phyloP scores from a whole-genome alignment of 2,329 filamentous ascomycete species.

The Diaporthe destruens region DNA sequence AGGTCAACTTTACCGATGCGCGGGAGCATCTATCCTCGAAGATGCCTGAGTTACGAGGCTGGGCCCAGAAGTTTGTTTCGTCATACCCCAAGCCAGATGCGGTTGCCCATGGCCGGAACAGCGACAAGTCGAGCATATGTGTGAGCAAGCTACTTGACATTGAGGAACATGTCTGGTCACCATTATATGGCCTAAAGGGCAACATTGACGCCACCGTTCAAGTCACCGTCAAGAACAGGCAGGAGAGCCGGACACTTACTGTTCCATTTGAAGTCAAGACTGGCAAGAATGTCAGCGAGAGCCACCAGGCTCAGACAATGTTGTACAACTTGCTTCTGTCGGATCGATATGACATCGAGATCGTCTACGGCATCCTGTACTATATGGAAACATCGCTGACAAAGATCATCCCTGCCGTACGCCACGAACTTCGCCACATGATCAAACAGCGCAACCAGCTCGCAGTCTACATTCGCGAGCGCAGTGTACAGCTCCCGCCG shows the following conservation, averaged over 20 bases:
- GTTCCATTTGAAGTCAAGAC: conserved; percentile 98
- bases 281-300: conserved; percentile 83
- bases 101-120: conserved; percentile 82
- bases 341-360: conserved; percentile 93
- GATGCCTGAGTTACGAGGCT: conserved; percentile 82
- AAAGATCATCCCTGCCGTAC: conserved; percentile 84
- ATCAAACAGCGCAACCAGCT: conserved; percentile 94
- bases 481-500: conserved; percentile 81
- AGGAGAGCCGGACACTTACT: conserved; percentile 77
- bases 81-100: conserved; percentile 74
- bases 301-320: conserved; percentile 92
- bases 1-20: conserved; percentile 78
- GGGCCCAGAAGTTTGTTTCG: conserved; percentile 86
- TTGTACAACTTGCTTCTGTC: conserved; percentile 93
- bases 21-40: conserved; percentile 85
- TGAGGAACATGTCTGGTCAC: conserved; percentile 98
- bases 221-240: conserved; percentile 80
- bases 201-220: conserved; percentile 98
- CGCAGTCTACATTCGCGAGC: conserved; percentile 85
- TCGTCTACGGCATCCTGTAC: conserved; percentile 91
- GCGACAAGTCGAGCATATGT: conserved; percentile 81
- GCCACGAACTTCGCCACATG: conserved; percentile 94
- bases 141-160: conserved; percentile 95
- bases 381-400: conserved; percentile 94
- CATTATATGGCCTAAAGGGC: conserved; percentile 95